These are phyloP conservation scores for Cystobasidium tubakii DNA, from an alignment of 768 basidiomycete genomes.

Conservation along the genomic window DNA sequence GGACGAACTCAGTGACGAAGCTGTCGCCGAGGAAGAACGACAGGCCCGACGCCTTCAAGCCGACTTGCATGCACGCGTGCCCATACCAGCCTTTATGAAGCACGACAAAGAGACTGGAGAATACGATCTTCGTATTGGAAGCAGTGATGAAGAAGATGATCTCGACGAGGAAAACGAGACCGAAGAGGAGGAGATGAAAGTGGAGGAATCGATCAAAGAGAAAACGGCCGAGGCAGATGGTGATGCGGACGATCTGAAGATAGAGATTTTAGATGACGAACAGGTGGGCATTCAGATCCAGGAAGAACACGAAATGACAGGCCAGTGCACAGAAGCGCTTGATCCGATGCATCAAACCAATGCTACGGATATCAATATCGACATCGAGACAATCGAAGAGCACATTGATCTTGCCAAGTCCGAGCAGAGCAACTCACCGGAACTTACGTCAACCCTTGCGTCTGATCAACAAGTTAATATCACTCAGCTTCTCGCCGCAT, in stretches of 20 bases:
- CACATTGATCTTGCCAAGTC: background rate
- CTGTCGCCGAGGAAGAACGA: slow-evolving; percentile 2
- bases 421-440: background rate
- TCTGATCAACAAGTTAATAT: background rate
- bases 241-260: background rate
- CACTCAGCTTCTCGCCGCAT: background rate
- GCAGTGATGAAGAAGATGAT: slow-evolving; percentile 6
- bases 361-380: background rate
- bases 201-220: background rate
- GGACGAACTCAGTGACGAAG: slow-evolving; percentile 27
- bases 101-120: slow-evolving; percentile 20
- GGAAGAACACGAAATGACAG: background rate
- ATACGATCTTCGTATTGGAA: background rate
- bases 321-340: background rate
- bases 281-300: background rate
- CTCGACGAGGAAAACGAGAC: slow-evolving; percentile 16
- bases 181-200: slow-evolving; percentile 9
- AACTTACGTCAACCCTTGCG: background rate
- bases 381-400: background rate
- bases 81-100: slow-evolving; percentile 30
- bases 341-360: background rate
- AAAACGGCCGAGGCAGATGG: background rate
- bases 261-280: background rate
- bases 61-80: slow-evolving; percentile 12
- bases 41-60: background rate